A percentile compares a stretch with the other conserved stretches of the same genome.
Evolutionary conservation across 805 yeast genomes (phyloP).

Genomic region (Zygosaccharomyces pseudorouxii): DNA sequence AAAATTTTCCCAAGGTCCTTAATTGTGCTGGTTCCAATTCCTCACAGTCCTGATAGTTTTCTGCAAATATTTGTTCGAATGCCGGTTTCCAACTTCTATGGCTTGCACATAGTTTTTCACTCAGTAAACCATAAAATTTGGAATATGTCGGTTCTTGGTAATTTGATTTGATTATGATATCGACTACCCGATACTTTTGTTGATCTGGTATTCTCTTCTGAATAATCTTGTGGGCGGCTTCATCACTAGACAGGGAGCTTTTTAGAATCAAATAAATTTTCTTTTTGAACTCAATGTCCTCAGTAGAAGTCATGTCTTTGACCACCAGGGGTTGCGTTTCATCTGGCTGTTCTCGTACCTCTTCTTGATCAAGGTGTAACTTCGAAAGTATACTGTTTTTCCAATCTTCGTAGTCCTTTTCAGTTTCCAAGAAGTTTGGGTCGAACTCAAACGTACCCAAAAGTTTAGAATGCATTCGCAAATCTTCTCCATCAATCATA

Average conservation of each 20-base stretch:
- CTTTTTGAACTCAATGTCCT: constrained; percentile 62
- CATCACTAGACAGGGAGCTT: constrained; percentile 89
- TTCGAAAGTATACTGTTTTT: background rate
- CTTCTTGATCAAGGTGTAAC: constrained; percentile 2
- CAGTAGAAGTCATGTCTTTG: constrained; percentile 66
- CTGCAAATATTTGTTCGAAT: constrained; percentile 50
- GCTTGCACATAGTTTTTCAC: constrained; percentile 55
- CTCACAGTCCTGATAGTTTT: constrained; percentile 54
- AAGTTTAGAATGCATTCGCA: background rate
- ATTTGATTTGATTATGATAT: constrained; percentile 74
- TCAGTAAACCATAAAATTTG: constrained; percentile 75
- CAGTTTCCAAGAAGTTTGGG: constrained; percentile 12
- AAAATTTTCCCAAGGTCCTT: constrained; percentile 74
- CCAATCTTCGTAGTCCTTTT: constrained; percentile 9
- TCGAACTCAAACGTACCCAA: constrained; percentile 13
- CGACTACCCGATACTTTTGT: constrained; percentile 53
- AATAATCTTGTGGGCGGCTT: constrained; percentile 82
- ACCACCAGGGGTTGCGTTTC: constrained; percentile 29
- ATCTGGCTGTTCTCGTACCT: constrained; percentile 21
- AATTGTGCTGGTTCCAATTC: constrained; percentile 67
- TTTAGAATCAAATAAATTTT: constrained; percentile 75
- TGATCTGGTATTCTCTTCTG: constrained; percentile 42
- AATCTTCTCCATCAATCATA: constrained; percentile 12
- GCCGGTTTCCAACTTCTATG: constrained; percentile 53
- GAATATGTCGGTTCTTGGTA: constrained; percentile 84